Evolutionary conservation across 202 grass and related monocot genomes (phyloP), one percentile per base, ranked within the genome.

Genomic region (Setaria viridis): DNA sequence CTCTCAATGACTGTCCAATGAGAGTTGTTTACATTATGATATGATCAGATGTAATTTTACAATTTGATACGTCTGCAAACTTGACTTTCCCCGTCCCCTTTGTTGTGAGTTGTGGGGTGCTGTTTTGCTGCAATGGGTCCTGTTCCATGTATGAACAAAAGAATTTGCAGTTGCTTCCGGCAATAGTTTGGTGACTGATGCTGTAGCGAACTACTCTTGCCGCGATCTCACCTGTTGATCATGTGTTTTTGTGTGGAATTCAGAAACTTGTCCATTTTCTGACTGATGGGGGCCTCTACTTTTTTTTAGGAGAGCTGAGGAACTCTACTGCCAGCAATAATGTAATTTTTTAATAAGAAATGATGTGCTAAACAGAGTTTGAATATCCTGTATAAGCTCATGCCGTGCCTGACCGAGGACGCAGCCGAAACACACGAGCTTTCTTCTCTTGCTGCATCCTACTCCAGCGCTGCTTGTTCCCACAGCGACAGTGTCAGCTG

Each of bases 1-100:
- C 91, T 99, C 76, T 94, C 93, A 25, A 99, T 99, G 96, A 90
- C 96, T 53, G 86, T 94, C 20, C 86, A 88, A 79, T 98, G 84
- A 89, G 63, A 70, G 8, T 32, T 25, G 35, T 81, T 82, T 53
- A 9, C 30, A 79, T 74, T 58, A 11, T 5, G 25, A 62, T 68
- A 51, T 41, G 43, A 60, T 74, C 42, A 56, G 14, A 84, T 55
- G 74, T 50, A 15, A 77, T 72, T 30, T 49, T 37, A 46, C 29
- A 50, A 16, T 70, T 69, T 76, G 51, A 62, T 74, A 5, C 13
- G 32, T 41, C 50, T 25, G 10, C 30, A 7, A 37, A 63, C 59
- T 48, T n/a, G 25, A 41, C 10, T 49, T 74, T 41, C 14, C 16
- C 65, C 1, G 35, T 37, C 35, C 21, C 54, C 58, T 39, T 29